Percentiles rank a stretch among this genome's conserved stretches.
phyloP scores from a whole-genome alignment of 768 basidiomycete genomes.

The Neoboletus subvelutipes region DNA sequence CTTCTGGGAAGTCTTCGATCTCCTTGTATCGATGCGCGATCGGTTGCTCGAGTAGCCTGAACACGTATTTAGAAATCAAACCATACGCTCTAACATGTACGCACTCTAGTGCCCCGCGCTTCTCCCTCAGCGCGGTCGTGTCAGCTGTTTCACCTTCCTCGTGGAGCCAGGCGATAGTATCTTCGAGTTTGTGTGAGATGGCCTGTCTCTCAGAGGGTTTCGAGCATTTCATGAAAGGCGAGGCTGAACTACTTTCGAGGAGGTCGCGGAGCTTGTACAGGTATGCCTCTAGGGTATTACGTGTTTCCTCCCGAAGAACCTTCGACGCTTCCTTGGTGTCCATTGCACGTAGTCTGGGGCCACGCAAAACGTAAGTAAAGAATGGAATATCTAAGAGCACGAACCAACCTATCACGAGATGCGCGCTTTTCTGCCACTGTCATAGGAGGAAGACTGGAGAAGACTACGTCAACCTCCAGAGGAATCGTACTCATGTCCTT shows the following conservation, averaged over 20 bases:
- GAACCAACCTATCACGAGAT: constrained; percentile 66
- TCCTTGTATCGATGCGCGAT: constrained; percentile 88
- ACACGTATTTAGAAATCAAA: constrained; percentile 6
- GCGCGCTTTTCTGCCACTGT: constrained; percentile 71
- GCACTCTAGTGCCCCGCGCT: constrained; percentile 81
- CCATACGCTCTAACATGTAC: constrained; percentile 25
- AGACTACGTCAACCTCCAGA: constrained; percentile 60
- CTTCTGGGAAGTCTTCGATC: constrained; percentile 79
- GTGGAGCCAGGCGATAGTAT: constrained; percentile 78
- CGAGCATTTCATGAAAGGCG: constrained; percentile 86
- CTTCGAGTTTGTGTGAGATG: constrained; percentile 67
- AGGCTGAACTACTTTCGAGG: constrained; percentile 60
- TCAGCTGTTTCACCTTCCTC: constrained; percentile 83
- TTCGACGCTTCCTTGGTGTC: constrained; percentile 78
- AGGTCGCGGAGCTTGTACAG: constrained; percentile 89
- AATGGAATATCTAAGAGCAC: neutral
- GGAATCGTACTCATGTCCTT: constrained; percentile 58
- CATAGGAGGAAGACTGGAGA: constrained; percentile 71
- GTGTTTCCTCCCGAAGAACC: constrained; percentile 80
- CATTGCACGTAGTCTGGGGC: constrained; percentile 68
- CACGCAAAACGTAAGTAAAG: constrained; percentile 5
- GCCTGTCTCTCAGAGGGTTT: constrained; percentile 64
- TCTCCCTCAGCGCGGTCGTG: constrained; percentile 69
- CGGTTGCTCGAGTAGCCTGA: constrained; percentile 73
- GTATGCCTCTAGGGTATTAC: constrained; percentile 89